phyloP scores from a whole-genome alignment of 2,329 filamentous ascomycete species.

The Grosmannia serpens region DNA sequence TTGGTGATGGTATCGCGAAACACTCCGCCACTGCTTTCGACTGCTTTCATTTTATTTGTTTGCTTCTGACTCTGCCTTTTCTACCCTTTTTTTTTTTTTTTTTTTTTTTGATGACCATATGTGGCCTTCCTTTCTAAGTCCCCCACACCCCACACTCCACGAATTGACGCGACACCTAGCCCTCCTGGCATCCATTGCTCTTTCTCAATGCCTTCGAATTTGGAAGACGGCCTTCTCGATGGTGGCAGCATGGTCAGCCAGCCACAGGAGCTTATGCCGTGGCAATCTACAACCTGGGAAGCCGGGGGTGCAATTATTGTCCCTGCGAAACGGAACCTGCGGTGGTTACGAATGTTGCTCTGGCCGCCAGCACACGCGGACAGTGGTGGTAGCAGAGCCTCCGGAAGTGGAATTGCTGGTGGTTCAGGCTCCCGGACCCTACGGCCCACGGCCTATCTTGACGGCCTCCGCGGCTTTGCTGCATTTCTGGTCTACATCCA shows the following conservation, averaged over 20 bases:
- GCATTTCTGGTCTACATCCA: constrained; percentile 55
- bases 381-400: no score
- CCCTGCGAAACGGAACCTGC: constrained; percentile 10
- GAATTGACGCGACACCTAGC: background rate
- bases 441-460: constrained; percentile 47
- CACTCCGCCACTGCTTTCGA: background rate
- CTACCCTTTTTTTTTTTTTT: background rate
- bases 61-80: background rate
- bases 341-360: constrained; percentile 17
- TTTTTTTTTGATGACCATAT: background rate
- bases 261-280: constrained; percentile 2
- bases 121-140: background rate
- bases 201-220: background rate
- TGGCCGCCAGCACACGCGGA: background rate
- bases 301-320: background rate
- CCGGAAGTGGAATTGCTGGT: background rate
- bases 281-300: background rate
- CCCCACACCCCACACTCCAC: background rate
- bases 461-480: constrained; percentile 56
- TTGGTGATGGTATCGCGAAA: background rate
- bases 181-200: background rate
- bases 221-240: constrained; percentile 5
- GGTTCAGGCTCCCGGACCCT: constrained; percentile 24
- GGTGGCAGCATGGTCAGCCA: background rate
- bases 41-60: background rate